Evolutionary conservation across 2,329 filamentous ascomycete genomes (phyloP), one percentile per base, ranked within the genome.

Genomic region (Akanthomyces uredinophilus): DNA sequence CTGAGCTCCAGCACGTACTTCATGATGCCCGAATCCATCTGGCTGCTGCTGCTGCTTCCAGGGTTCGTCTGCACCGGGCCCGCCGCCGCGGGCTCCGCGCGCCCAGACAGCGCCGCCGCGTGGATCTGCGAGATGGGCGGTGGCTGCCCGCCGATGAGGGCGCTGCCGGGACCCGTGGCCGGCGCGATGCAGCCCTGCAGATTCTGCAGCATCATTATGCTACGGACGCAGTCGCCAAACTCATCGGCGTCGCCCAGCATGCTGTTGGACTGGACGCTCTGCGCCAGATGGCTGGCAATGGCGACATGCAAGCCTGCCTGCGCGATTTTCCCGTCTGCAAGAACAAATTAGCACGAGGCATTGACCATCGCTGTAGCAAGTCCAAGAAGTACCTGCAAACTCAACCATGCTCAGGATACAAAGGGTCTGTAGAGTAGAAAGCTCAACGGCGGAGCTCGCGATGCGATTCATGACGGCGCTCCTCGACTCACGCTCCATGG

Each of bases 1-100:
- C 77, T 79, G 10, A 82, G 68, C 62, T 68, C 77, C 1, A 71
- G 65, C 1, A 77, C 75, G 65, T 81, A 82, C 4, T 76, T 74
- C 10, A 80, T 68, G 24, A 83, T 79, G 2, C 78, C 79, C 63
- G 68, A 63, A 69, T 75, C 68, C 49, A 64, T 61, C 16, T 63
- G 65, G 51, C 62, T 57, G 39, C 24, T 37, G 16, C 35, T 13
- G 37, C 14, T 16, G 37, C 4, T 39, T 39, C 13, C 37, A 16
- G 37, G n/a, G 29, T 47, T 41, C 10, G 41, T 35, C 7, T 35
- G n/a, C n/a, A 59, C 16, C 18, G 47, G 50, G 10, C 47, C 32
- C 37, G 57, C 29, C 18, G n/a, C n/a, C 24, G 20, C 37, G 49
- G 58, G 32, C 32, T 35, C 32, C 7, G 53, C 58, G 13, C 29